Evolutionary conservation across 2,329 filamentous ascomycete genomes (phyloP).

Genomic region (Iodosphaeria phyllophila): DNA sequence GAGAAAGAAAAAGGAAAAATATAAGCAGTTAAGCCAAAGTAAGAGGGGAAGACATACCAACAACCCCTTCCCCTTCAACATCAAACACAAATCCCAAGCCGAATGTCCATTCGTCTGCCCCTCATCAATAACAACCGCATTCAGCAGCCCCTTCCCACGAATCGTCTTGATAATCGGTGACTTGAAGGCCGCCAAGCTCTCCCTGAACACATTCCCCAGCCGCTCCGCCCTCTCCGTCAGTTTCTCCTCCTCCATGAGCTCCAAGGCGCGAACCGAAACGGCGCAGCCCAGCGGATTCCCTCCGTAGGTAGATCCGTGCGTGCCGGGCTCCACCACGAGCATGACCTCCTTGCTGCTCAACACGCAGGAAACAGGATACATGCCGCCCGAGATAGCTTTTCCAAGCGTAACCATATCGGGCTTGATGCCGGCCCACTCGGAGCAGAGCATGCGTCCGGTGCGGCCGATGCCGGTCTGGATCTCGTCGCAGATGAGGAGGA

Average conservation of each 20-base stretch:
- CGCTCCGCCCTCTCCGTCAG: conserved; percentile 68
- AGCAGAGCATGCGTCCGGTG: conserved; percentile 84
- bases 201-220: conserved; percentile 67
- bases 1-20: conserved; percentile 3
- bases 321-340: conserved; percentile 89
- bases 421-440: conserved; percentile 88
- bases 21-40: no score
- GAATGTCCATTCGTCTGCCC: conserved; percentile 64
- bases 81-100: conserved; percentile 90
- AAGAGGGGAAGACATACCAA: conserved; percentile 51
- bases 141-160: conserved; percentile 83
- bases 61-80: conserved; percentile 89
- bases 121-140: conserved; percentile 94
- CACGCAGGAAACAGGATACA: conserved; percentile 97
- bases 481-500: conserved; percentile 92
- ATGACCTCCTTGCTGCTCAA: conserved; percentile 79
- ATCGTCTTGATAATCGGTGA: conserved; percentile 67
- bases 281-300: conserved; percentile 93
- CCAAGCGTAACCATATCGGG: conserved; percentile 88
- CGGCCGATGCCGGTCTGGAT: conserved; percentile 96
- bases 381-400: conserved; percentile 94
- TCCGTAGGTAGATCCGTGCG: conserved; percentile 95
- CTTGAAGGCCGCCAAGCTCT: conserved; percentile 56
- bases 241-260: conserved; percentile 82
- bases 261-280: conserved; percentile 83